Evolutionary conservation across 192 early-diverging fungal genomes (phyloP).

Genomic region (Backusella sp.): DNA sequence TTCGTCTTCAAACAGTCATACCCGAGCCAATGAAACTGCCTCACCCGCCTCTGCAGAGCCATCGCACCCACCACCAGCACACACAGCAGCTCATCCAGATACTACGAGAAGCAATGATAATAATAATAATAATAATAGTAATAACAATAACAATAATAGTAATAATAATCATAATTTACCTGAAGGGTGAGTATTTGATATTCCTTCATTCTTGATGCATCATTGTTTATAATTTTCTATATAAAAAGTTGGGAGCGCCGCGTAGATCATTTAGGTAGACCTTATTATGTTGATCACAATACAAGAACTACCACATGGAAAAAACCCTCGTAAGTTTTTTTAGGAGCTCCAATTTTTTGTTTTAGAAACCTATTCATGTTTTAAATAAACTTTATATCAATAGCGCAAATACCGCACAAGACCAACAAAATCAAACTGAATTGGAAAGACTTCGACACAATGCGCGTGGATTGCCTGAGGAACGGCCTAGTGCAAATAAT

Average conservation of each 20-base stretch:
- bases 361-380: neutral
- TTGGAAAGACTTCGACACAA: conserved; percentile 77
- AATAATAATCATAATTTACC: conserved; percentile 3
- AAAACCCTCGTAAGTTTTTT: conserved; percentile 43
- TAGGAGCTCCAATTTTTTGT: neutral
- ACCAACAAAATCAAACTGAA: conserved; percentile 59
- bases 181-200: conserved; percentile 3
- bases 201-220: neutral
- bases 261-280: conserved; percentile 87
- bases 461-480: conserved; percentile 81
- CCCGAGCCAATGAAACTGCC: neutral
- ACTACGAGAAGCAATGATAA: neutral
- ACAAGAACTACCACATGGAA: conserved; percentile 96
- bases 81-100: neutral
- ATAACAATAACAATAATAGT: neutral
- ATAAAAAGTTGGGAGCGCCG: conserved; percentile 89
- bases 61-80: neutral
- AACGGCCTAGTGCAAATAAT: conserved; percentile 29
- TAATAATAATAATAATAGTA: neutral
- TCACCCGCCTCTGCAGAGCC: neutral
- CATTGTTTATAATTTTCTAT: conserved; percentile 60
- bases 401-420: conserved; percentile 35
- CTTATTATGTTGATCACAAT: conserved; percentile 99
- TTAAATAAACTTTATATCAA: neutral
- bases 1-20: neutral